These are phyloP conservation scores for Epichloe sibirici DNA, from an alignment of 2,329 filamentous ascomycete species.

Conservation along the genomic window DNA sequence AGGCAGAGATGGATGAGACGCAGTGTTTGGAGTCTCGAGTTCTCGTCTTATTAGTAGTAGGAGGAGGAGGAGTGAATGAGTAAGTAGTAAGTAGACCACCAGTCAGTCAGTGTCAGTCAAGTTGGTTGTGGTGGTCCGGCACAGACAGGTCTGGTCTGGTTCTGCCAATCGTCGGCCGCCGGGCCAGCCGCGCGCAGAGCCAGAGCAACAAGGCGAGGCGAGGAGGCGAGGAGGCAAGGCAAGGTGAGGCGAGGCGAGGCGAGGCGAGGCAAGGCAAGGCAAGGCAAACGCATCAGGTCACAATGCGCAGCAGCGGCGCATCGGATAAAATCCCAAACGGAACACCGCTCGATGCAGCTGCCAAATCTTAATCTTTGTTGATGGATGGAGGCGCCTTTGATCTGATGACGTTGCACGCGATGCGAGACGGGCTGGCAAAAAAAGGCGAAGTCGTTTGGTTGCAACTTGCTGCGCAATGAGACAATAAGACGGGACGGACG, in stretches of 20 bases:
- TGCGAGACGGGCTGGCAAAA: neutral
- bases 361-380: rapidly evolving
- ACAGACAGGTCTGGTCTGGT: too few relatives aligned
- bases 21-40: neutral
- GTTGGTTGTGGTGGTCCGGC: too few relatives aligned
- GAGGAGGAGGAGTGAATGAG: too few relatives aligned
- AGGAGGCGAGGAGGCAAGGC: neutral
- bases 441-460: neutral
- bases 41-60: too few relatives aligned
- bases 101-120: too few relatives aligned
- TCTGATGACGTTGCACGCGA: neutral
- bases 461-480: neutral
- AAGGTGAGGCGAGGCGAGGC: too few relatives aligned
- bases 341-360: neutral
- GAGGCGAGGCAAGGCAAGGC: too few relatives aligned
- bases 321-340: neutral
- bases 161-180: neutral
- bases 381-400: neutral
- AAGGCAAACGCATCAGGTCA: neutral
- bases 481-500: neutral
- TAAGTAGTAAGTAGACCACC: too few relatives aligned
- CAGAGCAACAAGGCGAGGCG: too few relatives aligned
- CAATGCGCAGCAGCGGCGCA: neutral
- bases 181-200: neutral
- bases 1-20: neutral